A percentile compares a stretch with the other conserved stretches of the same genome.
Conservation (phyloP, 306 rosid genomes). For the Lablab purpureus region DNA sequence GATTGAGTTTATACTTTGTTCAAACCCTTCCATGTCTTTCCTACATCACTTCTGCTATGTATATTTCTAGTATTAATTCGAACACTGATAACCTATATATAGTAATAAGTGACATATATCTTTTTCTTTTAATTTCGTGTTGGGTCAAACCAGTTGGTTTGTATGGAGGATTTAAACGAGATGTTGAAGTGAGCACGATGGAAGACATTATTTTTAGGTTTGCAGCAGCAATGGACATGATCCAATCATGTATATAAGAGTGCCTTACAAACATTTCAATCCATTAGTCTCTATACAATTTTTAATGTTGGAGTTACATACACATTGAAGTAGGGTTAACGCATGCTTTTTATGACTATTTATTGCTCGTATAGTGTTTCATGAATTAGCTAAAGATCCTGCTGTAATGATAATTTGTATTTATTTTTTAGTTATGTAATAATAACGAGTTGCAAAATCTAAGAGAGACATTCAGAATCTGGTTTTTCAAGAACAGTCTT, state of each 20-base stretch:
- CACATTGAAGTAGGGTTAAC: not conserved
- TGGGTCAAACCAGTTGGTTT: not conserved
- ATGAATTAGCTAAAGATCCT: not conserved
- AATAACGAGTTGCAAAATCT: not conserved
- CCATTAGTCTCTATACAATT: not conserved
- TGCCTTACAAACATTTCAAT: not conserved
- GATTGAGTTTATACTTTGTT: not conserved
- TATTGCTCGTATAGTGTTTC: not conserved
- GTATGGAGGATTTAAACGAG: not conserved
- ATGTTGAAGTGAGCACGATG: too few species aligned
- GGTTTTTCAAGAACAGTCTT: not conserved
- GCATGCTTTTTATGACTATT: not conserved
- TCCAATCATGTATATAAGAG: not conserved
- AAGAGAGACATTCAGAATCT: not conserved
- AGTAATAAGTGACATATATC: too few species aligned
- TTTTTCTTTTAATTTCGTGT: not conserved
- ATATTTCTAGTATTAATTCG: not conserved
- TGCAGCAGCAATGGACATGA: not conserved
- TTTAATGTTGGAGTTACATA: not conserved
- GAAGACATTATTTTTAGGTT: not conserved
- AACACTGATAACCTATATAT: not conserved
- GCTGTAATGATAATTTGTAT: too few species aligned
- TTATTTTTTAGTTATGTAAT: not conserved
- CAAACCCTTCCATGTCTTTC: conserved; percentile 25
- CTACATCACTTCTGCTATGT: too few species aligned